Conservation (phyloP, 805 yeast species). For the Starmera amethionina region DNA sequence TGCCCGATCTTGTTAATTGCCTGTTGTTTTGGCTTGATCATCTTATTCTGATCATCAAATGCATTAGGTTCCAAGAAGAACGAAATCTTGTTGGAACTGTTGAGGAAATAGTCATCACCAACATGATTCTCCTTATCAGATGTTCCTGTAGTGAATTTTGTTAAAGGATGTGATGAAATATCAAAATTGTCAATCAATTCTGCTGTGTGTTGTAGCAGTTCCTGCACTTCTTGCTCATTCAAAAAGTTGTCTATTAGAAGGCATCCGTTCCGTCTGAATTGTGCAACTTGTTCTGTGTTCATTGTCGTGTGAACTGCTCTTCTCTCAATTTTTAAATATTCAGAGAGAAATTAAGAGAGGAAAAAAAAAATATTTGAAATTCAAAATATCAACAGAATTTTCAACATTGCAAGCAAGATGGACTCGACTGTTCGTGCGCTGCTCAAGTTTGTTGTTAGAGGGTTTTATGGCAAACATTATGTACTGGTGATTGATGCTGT, state of each 20-base stretch:
- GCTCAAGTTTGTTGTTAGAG: conserved; percentile 72
- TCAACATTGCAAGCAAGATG: conserved; percentile 12
- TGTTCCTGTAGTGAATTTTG: conserved; percentile 52
- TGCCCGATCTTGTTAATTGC: conserved; percentile 77
- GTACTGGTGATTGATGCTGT: conserved; percentile 82
- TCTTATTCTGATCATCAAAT: conserved; percentile 40
- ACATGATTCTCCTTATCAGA: conserved; percentile 42
- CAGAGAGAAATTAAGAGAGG: too few species aligned
- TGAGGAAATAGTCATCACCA: conserved; percentile 64
- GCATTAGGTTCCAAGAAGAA: conserved; percentile 70
- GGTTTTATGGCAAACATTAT: conserved; percentile 80
- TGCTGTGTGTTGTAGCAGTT: conserved; percentile 33
- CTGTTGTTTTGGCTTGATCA: conserved; percentile 39
- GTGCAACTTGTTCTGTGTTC: conserved; percentile 36
- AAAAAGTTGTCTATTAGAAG: conserved; percentile 51
- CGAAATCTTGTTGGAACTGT: conserved; percentile 57
- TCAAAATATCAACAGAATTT: background rate
- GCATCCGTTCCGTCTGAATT: conserved; percentile 49
- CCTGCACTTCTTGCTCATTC: conserved; percentile 26
- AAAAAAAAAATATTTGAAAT: background rate
- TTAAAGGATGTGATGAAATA: conserved; percentile 50
- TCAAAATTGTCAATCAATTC: conserved; percentile 40
- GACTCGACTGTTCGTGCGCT: conserved; percentile 34
- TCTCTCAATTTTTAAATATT: background rate
- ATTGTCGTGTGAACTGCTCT: conserved; percentile 13